Base-by-base conservation (phyloP, 2,329 filamentous ascomycete genomes). In the Talaromyces albobiverticillius region DNA sequence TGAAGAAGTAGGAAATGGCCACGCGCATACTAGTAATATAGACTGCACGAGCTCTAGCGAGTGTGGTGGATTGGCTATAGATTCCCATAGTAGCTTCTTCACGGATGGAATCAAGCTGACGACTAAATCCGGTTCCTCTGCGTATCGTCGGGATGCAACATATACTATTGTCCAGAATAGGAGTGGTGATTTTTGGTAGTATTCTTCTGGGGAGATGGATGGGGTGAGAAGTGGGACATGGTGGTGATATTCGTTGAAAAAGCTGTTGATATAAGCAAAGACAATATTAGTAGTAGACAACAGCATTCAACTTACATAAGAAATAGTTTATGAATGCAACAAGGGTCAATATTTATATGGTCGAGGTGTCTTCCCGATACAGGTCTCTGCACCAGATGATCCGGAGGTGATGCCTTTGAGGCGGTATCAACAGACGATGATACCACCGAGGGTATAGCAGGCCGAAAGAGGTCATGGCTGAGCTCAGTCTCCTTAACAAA, bases 1-100 rank as follows among this genome's bases (percentile, higher is more conserved):
- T 10, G 56, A 59, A 18, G 52, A 56, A 10, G 62, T 61, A 2
- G 62, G 61, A 46, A 62, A 59, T 13, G 62, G 62, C 62, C 62
- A 64, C 56, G 60, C 56, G 38, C 56, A 63, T 22, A 62, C 18
- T 16, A 64, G 55, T 29, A 60, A 42, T 6, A 64, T 53, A 9
- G 61, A 54, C 31, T 63, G 61, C 9, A 64, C 59, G 22, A 58
- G 51, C 45, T 62, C 56, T 36, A 59, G 58, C 1, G 55, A 54
- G 32, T 59, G 57, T 11, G 56, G 53, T 11, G 60, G 59, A 34
- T 57, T 59, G n/a, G 62, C 53, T 16, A 60, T 58, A 11, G 48
- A 47, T 18, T 55, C 23, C 53, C 60, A 59, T 7, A 63, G 22
- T 6, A 59, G 46, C 4, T 34, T 51, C 43, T 57, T 55, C 16